phyloP scores from a whole-genome alignment of 2,329 filamentous ascomycete species.

The Pseudogymnoascus sp. region DNA sequence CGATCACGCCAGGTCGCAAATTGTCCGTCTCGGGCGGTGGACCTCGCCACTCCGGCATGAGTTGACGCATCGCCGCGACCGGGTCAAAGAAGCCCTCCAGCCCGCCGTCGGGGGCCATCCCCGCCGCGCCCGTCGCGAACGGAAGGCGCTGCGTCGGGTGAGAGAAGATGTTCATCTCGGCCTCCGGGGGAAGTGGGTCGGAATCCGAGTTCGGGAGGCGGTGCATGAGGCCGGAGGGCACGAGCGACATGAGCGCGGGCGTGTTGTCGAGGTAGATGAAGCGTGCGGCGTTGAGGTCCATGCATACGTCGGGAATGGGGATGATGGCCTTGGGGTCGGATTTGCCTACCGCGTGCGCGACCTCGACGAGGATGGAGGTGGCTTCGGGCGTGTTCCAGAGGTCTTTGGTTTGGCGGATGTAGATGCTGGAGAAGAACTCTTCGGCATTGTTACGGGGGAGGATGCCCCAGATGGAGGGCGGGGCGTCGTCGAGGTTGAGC shows the following conservation, averaged over 20 bases:
- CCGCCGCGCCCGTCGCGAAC: constrained; percentile 9
- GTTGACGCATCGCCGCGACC: constrained; percentile 21
- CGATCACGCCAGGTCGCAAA: neutral
- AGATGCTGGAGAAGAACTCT: constrained; percentile 55
- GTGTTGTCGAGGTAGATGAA: constrained; percentile 29
- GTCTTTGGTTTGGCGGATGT: constrained; percentile 60
- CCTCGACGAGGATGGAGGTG: constrained; percentile 54
- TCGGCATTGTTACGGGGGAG: constrained; percentile 47
- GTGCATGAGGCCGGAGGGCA: constrained; percentile 25
- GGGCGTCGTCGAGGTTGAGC: constrained; percentile 66
- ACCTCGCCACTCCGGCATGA: constrained; percentile 15
- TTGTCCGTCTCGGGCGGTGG: neutral
- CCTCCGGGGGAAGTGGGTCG: constrained; percentile 28
- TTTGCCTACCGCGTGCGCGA: constrained; percentile 40
- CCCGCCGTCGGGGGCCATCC: constrained; percentile 8
- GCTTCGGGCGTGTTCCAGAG: constrained; percentile 66
- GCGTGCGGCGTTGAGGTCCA: constrained; percentile 27
- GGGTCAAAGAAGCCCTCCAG: constrained; percentile 18
- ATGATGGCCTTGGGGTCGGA: constrained; percentile 5
- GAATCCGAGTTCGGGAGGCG: constrained; percentile 28
- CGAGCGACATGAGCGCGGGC: constrained; percentile 26
- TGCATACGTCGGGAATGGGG: neutral
- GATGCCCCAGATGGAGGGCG: constrained; percentile 76
- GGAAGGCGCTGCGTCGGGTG: constrained; percentile 20
- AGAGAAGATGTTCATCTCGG: constrained; percentile 22